phyloP scores from a whole-genome alignment of 345 rosid genomes.

The Citrus reticulata region DNA sequence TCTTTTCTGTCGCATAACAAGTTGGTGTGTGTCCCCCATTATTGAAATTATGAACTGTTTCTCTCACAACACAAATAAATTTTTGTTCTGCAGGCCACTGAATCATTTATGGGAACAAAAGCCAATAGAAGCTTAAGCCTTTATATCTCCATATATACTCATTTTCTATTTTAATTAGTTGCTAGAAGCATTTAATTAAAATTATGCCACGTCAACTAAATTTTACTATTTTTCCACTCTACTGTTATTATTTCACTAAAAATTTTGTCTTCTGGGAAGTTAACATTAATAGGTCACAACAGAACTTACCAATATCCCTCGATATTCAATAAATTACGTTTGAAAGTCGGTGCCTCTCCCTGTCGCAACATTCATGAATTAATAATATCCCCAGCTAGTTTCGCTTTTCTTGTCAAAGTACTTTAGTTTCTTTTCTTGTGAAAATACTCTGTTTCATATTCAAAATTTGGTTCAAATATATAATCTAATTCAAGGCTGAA shows the following conservation, averaged over 20 bases:
- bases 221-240: neutral
- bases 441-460: too few relatives aligned
- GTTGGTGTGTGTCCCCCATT: neutral
- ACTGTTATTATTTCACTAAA: neutral
- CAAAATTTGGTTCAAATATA: too few relatives aligned
- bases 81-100: neutral
- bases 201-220: neutral
- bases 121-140: neutral
- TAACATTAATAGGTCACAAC: neutral
- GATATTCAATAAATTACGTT: neutral
- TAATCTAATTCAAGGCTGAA: neutral
- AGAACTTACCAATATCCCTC: neutral
- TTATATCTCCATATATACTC: neutral
- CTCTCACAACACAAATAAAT: neutral
- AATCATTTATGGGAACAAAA: conserved; percentile 6
- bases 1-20: neutral
- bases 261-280: neutral
- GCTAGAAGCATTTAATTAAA: neutral
- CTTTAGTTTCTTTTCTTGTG: neutral
- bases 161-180: neutral
- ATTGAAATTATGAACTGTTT: neutral
- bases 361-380: neutral
- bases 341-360: neutral
- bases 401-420: too few relatives aligned
- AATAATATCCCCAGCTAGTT: too few relatives aligned